Percentiles rank a stretch among this genome's conserved stretches.
These are phyloP conservation scores for Pseudogymnoascus sp. DNA, from an alignment of 2,329 filamentous ascomycete species.

Conservation along the genomic window DNA sequence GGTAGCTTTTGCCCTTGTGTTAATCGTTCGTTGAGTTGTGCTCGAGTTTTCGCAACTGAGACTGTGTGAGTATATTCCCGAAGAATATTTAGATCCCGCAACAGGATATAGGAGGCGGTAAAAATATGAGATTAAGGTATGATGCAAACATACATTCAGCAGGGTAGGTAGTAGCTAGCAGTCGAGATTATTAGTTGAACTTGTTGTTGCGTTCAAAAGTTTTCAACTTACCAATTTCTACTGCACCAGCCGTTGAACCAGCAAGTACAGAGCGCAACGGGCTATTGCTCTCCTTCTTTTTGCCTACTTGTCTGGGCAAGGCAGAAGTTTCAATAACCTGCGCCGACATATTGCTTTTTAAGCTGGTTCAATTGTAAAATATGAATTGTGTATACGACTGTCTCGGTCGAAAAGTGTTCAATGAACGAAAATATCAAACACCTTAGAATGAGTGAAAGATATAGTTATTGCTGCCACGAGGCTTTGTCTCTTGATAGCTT, in stretches of 20 bases:
- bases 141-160: conserved; percentile 63
- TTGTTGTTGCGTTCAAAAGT: not conserved
- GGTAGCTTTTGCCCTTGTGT: conserved; percentile 78
- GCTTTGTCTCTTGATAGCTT: not conserved
- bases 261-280: conserved; percentile 83
- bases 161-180: conserved; percentile 76
- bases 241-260: conserved; percentile 80
- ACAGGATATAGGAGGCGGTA: not conserved
- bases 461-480: not conserved
- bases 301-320: conserved; percentile 15
- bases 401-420: not conserved
- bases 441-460: not conserved
- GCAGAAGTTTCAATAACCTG: not conserved
- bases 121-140: not conserved
- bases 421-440: not conserved
- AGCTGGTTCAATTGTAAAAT: not conserved
- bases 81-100: not conserved
- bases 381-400: not conserved
- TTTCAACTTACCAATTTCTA: conserved; percentile 68
- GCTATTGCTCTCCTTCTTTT: conserved; percentile 52
- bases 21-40: conserved; percentile 81
- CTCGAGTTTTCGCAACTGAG: conserved; percentile 76
- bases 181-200: not conserved
- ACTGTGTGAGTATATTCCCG: not conserved
- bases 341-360: not conserved